These are phyloP conservation scores for Fagus sylvatica DNA, from an alignment of 306 rosid species.

Conservation along the genomic window DNA sequence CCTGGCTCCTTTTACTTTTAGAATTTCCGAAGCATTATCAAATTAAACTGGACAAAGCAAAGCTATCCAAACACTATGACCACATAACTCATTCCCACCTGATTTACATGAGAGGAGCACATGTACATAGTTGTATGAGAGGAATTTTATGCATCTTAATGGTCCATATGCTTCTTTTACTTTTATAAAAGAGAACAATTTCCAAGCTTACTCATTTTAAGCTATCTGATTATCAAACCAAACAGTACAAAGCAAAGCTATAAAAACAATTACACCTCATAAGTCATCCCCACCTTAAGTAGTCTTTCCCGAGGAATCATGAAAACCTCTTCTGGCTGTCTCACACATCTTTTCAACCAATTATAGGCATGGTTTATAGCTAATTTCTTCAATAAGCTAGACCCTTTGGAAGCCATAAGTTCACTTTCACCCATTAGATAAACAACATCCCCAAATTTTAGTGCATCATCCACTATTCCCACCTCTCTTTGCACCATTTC, in stretches of 20 bases:
- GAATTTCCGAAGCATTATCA: too few relatives aligned
- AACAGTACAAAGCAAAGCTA: background rate
- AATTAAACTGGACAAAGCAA: too few relatives aligned
- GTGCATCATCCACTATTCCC: slow-evolving; percentile 45
- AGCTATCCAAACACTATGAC: too few relatives aligned
- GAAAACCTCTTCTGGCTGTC: slow-evolving; percentile 52
- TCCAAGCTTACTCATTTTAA: too few relatives aligned
- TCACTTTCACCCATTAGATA: slow-evolving; percentile 71
- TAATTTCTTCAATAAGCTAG: slow-evolving; percentile 29
- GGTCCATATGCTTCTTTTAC: too few relatives aligned
- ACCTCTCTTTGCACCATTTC: slow-evolving; percentile 25
- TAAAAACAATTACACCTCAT: slow-evolving; percentile 36
- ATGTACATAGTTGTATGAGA: too few relatives aligned
- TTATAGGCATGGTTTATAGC: slow-evolving; percentile 57
- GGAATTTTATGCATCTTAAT: too few relatives aligned
- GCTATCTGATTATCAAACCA: too few relatives aligned
- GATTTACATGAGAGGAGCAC: too few relatives aligned
- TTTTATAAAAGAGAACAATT: too few relatives aligned
- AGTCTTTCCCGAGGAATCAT: slow-evolving; percentile 59
- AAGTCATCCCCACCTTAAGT: slow-evolving; percentile 80
- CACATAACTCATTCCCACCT: too few relatives aligned
- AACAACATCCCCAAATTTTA: slow-evolving; percentile 43
- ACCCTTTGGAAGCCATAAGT: slow-evolving; percentile 52
- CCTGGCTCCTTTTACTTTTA: too few relatives aligned
- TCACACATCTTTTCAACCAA: slow-evolving; percentile 52